These are phyloP conservation scores for Schwanniomyces etchellsii DNA, from an alignment of 1,139 yeast species.

Conservation along the genomic window DNA sequence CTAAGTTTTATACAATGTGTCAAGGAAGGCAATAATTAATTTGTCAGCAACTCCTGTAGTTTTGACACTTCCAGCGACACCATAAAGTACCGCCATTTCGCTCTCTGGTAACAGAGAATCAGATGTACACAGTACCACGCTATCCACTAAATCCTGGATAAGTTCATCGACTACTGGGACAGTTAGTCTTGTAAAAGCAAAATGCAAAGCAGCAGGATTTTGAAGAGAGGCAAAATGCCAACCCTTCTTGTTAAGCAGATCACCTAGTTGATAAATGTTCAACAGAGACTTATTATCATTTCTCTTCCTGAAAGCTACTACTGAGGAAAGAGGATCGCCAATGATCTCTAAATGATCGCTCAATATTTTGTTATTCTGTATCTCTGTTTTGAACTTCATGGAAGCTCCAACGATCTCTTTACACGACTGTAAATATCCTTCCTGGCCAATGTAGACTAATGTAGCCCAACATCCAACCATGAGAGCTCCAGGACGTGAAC, in stretches of 20 bases:
- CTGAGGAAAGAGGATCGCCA: constrained; percentile 85
- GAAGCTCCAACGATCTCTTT: constrained; percentile 63
- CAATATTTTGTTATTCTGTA: constrained; percentile 41
- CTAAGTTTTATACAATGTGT: constrained; percentile 58
- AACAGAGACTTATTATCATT: constrained; percentile 22
- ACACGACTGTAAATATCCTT: constrained; percentile 70
- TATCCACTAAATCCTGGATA: constrained; percentile 45
- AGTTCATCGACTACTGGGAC: constrained; percentile 59
- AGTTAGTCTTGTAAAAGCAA: constrained; percentile 78
- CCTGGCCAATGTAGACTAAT: constrained; percentile 68
- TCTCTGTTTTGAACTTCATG: constrained; percentile 46
- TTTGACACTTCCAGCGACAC: constrained; percentile 87
- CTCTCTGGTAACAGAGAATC: constrained; percentile 23
- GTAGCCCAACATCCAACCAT: constrained; percentile 99
- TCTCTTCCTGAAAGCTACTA: constrained; percentile 64
- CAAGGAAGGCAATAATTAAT: constrained; percentile 73
- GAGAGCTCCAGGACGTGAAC: constrained; percentile 94
- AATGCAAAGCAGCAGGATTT: constrained; percentile 83
- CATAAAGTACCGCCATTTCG: constrained; percentile 84
- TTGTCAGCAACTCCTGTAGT: constrained; percentile 84
- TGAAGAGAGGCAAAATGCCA: constrained; percentile 92
- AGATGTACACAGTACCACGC: constrained; percentile 31
- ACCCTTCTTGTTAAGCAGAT: constrained; percentile 58
- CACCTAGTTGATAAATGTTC: constrained; percentile 74
- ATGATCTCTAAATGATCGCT: constrained; percentile 42